A percentile compares a stretch with the other conserved stretches of the same genome.
phyloP scores from a whole-genome alignment of 2,329 filamentous ascomycete genomes.

The Hirsutella thompsonii region DNA sequence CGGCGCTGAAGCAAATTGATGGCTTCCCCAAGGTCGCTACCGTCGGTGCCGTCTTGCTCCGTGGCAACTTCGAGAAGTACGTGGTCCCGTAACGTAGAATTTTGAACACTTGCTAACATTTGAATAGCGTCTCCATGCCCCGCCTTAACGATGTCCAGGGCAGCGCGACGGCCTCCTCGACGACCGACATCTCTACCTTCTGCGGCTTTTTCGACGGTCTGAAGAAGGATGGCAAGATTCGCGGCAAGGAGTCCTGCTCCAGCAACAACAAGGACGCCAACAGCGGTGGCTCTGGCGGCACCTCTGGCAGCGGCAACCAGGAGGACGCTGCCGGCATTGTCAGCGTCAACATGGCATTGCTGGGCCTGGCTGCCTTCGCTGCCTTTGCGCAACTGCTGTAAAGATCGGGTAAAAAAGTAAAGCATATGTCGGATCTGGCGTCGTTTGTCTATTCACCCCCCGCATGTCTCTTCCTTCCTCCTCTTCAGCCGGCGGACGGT shows the following conservation, averaged over 20 bases:
- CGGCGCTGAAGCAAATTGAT: conserved; percentile 49
- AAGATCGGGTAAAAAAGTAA: conserved; percentile 14
- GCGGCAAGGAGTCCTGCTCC: conserved; percentile 33
- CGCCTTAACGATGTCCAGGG: conserved; percentile 55
- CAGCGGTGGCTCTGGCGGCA: conserved; percentile 21
- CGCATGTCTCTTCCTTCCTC: conserved; percentile 19
- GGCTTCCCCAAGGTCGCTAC: conserved; percentile 56
- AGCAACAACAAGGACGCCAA: conserved; percentile 40
- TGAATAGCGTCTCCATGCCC: conserved; percentile 56
- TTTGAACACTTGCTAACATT: neutral
- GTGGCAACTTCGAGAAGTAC: conserved; percentile 74
- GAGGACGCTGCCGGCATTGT: conserved; percentile 30
- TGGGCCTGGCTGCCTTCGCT: conserved; percentile 33
- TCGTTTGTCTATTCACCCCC: conserved; percentile 20
- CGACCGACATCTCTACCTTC: conserved; percentile 46
- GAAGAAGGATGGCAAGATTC: conserved; percentile 23
- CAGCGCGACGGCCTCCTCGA: conserved; percentile 57
- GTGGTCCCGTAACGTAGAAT: conserved; percentile 19
- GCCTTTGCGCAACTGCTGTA: conserved; percentile 40
- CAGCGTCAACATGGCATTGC: conserved; percentile 30
- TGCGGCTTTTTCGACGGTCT: conserved; percentile 33
- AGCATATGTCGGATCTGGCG: conserved; percentile 20
- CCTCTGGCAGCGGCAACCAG: conserved; percentile 14
- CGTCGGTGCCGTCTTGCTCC: conserved; percentile 75
- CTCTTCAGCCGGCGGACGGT: conserved; percentile 21